Percentiles rank a stretch among this genome's conserved stretches.
Evolutionary conservation across 208 protist species (phyloP).

Genomic region (Porcisia hertigi): DNA sequence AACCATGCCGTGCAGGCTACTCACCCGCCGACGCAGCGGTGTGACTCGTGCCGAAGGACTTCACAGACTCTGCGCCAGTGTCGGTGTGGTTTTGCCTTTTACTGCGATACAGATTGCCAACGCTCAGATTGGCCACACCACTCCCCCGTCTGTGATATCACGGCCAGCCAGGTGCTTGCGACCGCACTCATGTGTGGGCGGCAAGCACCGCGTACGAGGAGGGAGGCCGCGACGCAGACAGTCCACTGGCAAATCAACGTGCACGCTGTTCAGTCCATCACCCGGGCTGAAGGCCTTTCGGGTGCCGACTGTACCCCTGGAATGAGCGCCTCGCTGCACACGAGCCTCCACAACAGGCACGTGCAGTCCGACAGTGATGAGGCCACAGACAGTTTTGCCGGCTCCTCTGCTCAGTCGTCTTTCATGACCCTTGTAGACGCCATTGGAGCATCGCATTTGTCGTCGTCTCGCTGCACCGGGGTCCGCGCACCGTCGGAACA

Average conservation of each 20-base stretch:
- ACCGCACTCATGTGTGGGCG: conserved; percentile 11
- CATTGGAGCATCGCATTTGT: not conserved
- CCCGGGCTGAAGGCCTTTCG: not conserved
- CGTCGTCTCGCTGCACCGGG: conserved; percentile 2
- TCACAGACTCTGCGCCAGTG: conserved; percentile 31
- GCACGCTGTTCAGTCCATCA: not conserved
- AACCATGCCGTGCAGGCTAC: conserved; percentile 10
- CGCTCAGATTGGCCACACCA: conserved; percentile 48
- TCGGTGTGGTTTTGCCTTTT: conserved; percentile 36
- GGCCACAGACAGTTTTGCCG: not conserved
- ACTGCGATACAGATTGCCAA: conserved; percentile 49
- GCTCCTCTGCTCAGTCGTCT: not conserved
- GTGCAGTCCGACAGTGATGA: conserved; percentile 7
- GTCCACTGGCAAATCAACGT: conserved; percentile 22
- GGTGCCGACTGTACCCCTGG: conserved; percentile 4
- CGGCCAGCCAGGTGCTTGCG: not conserved
- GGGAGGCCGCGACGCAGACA: conserved; percentile 29
- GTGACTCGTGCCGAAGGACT: conserved; percentile 21
- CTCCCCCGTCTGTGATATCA: conserved; percentile 19
- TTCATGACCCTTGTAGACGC: not conserved
- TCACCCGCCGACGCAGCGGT: conserved; percentile 11
- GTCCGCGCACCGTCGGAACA: conserved; percentile 5
- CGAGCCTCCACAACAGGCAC: conserved; percentile 8
- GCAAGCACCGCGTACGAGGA: conserved; percentile 8
- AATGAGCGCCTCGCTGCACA: not conserved